Evolutionary conservation across 495 filamentous ascomycete species (phyloP).

Genomic region (Niebla homalea): DNA sequence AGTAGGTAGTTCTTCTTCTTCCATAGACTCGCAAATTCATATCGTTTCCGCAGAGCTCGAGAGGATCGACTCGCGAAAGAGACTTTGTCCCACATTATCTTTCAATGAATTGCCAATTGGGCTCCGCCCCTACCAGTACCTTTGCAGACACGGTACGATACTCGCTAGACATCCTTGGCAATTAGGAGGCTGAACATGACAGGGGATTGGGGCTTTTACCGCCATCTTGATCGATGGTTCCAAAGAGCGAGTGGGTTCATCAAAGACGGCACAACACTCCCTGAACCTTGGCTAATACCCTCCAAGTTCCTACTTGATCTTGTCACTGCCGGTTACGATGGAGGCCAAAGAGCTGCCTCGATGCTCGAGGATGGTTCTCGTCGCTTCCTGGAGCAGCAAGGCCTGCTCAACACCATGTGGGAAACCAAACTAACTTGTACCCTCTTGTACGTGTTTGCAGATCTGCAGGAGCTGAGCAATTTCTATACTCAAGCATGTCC

Average conservation of each 20-base stretch:
- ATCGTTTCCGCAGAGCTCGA: too few relatives aligned
- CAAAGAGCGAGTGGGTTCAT: not conserved
- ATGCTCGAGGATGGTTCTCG: not conserved
- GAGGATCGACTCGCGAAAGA: too few relatives aligned
- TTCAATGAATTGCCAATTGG: too few relatives aligned
- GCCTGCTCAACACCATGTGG: not conserved
- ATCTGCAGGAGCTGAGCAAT: not conserved
- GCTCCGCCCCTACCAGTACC: too few relatives aligned
- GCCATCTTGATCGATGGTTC: not conserved
- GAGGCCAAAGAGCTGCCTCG: not conserved
- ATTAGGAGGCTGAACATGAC: not conserved
- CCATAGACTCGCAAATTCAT: too few relatives aligned
- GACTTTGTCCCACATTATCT: too few relatives aligned
- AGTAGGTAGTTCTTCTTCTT: too few relatives aligned
- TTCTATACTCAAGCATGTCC: not conserved
- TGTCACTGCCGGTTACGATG: not conserved
- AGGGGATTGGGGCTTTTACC: not conserved
- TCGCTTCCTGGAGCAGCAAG: not conserved
- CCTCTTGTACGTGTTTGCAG: not conserved
- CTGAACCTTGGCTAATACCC: not conserved
- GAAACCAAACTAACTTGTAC: not conserved
- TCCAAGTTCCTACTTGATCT: not conserved
- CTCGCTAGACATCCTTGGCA: too few relatives aligned
- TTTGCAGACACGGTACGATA: too few relatives aligned
- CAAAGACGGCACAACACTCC: not conserved